phyloP scores from a whole-genome alignment of 495 filamentous ascomycete genomes.

The Evansstolkia leycettana region DNA sequence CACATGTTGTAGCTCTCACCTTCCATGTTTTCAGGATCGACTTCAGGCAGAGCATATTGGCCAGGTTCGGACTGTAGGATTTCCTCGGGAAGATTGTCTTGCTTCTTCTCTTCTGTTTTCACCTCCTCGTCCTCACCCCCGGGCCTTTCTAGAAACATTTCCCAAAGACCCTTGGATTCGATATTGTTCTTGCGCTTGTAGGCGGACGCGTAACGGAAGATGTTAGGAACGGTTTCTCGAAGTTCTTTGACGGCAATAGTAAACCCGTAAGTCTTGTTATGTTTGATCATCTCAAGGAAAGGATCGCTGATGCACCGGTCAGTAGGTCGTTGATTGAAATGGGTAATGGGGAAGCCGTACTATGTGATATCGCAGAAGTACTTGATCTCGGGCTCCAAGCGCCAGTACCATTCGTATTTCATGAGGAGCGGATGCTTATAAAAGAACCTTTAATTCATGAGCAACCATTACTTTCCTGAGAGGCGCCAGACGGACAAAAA shows the following conservation, averaged over 20 bases:
- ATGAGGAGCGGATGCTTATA: conserved; percentile 92
- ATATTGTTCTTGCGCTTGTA: conserved; percentile 92
- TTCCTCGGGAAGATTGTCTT: conserved; percentile 66
- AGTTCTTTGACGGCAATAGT: conserved; percentile 99
- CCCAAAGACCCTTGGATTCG: conserved; percentile 87
- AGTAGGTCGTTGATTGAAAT: conserved; percentile 7
- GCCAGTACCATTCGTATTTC: conserved; percentile 99
- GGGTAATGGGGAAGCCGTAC: conserved; percentile 38
- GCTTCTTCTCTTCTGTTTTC: conserved; percentile 53
- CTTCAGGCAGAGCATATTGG: conserved; percentile 57
- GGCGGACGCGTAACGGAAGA: conserved; percentile 98
- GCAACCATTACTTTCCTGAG: conserved; percentile 4
- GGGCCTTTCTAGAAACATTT: conserved; percentile 93
- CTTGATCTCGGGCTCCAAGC: conserved; percentile 98
- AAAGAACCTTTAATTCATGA: conserved; percentile 57
- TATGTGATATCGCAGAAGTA: conserved; percentile 99
- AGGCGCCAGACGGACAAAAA: background rate
- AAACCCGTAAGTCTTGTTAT: conserved; percentile 97
- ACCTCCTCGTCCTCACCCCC: conserved; percentile 43
- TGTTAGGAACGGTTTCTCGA: conserved; percentile 94
- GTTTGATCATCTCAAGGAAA: conserved; percentile 81
- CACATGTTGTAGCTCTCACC: conserved; percentile 99
- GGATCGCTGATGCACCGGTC: conserved; percentile 56
- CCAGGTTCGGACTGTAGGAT: conserved; percentile 67
- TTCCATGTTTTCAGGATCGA: conserved; percentile 92